Percentiles rank a stretch among this genome's conserved stretches.
phyloP scores from a whole-genome alignment of 1,139 yeast species.

The Suhomyces maxii region DNA sequence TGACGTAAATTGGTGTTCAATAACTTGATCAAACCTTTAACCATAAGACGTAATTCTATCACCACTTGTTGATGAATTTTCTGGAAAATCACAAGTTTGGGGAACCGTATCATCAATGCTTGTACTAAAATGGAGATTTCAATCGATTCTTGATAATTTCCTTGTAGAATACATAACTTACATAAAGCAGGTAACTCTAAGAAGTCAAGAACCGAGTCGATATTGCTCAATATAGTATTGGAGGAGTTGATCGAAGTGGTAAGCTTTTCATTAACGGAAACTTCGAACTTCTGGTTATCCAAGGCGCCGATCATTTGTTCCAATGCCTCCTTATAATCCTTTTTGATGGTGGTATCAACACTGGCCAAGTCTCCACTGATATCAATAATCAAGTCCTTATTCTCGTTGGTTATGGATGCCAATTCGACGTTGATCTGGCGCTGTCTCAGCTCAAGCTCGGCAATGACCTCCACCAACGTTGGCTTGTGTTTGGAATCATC shows the following conservation, averaged over 20 bases:
- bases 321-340: slow-evolving; percentile 25
- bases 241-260: slow-evolving; percentile 24
- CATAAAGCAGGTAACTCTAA: slow-evolving; percentile 82
- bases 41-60: slow-evolving; percentile 61
- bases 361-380: slow-evolving; percentile 33
- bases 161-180: slow-evolving; percentile 78
- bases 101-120: slow-evolving; percentile 67
- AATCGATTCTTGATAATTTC: slow-evolving; percentile 86
- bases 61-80: slow-evolving; percentile 57
- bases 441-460: slow-evolving; percentile 42
- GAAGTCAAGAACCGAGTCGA: slow-evolving; percentile 73
- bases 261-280: slow-evolving; percentile 24
- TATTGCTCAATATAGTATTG: slow-evolving; percentile 52
- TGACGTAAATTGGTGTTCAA: slow-evolving; percentile 77
- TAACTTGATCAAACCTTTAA: slow-evolving; percentile 63
- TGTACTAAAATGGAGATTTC: slow-evolving; percentile 73
- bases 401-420: slow-evolving; percentile 35
- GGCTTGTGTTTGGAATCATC: slow-evolving; percentile 14
- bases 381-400: slow-evolving; percentile 43
- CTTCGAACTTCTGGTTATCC: slow-evolving; percentile 12
- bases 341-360: slow-evolving; percentile 24
- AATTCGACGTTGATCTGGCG: slow-evolving; percentile 32
- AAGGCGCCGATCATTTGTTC: slow-evolving; percentile 18
- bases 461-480: slow-evolving; percentile 47
- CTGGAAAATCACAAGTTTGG: slow-evolving; percentile 55